Percentiles rank a stretch among this genome's conserved stretches.
phyloP scores from a whole-genome alignment of 192 early-diverging fungal genomes.

The Rhizophagus sp. region DNA sequence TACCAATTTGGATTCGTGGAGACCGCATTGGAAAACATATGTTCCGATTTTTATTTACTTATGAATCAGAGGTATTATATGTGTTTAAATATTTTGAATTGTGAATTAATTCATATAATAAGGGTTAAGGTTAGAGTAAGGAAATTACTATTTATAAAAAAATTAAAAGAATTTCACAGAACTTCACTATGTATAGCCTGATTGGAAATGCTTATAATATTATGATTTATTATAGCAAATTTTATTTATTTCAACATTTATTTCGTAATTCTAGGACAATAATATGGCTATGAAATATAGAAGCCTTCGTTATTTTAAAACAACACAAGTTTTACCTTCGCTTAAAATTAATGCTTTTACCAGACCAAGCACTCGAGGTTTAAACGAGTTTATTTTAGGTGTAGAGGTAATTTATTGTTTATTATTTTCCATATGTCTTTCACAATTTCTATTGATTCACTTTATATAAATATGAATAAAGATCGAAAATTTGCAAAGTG shows the following conservation, averaged over 20 bases:
- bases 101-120: no score
- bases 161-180: not conserved
- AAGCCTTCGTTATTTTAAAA: slow-evolving; percentile 61
- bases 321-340: slow-evolving; percentile 76
- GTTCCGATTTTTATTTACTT: slow-evolving; percentile 78
- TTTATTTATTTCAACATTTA: no score
- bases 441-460: slow-evolving; percentile 36
- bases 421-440: not conserved
- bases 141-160: not conserved
- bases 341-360: slow-evolving; percentile 95
- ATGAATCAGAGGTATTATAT: slow-evolving; percentile 68
- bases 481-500: slow-evolving; percentile 73
- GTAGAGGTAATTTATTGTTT: slow-evolving; percentile 69
- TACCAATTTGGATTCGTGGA: slow-evolving; percentile 90
- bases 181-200: no score
- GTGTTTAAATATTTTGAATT: not conserved
- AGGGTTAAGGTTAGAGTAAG: no score
- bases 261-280: slow-evolving; percentile 40
- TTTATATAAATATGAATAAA: slow-evolving; percentile 45
- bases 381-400: slow-evolving; percentile 88
- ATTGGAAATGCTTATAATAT: no score
- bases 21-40: slow-evolving; percentile 87
- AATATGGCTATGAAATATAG: slow-evolving; percentile 62
- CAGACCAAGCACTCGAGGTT: slow-evolving; percentile 68
- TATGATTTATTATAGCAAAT: no score